phyloP scores from a whole-genome alignment of 2,329 filamentous ascomycete species.

The Colletotrichum karsti region DNA sequence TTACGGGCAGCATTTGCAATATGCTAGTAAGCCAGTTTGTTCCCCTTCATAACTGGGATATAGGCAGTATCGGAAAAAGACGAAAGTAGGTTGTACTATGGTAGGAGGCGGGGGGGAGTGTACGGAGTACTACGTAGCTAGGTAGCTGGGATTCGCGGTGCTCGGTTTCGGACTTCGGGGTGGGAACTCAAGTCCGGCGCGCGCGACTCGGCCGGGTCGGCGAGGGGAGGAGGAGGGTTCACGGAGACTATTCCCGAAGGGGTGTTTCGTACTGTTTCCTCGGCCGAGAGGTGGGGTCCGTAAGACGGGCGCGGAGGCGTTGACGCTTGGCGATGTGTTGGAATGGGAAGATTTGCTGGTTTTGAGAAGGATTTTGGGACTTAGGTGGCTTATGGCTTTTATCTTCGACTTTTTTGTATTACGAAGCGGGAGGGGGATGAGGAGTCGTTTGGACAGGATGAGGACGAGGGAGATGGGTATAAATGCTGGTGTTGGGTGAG shows the following conservation, averaged over 20 bases:
- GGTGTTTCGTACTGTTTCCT: background rate
- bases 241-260: background rate
- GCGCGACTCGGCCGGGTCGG: background rate
- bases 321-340: background rate
- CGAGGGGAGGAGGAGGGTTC: background rate
- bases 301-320: background rate
- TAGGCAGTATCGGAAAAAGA: too few relatives aligned
- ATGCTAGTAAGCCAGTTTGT: too few relatives aligned
- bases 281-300: conserved; percentile 21
- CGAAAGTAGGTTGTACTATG: too few relatives aligned
- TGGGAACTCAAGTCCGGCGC: background rate
- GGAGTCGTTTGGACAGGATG: background rate
- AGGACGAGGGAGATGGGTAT: background rate
- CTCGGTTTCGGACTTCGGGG: background rate
- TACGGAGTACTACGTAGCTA: too few relatives aligned
- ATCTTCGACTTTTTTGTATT: background rate
- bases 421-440: background rate
- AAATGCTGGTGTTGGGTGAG: background rate
- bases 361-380: too few relatives aligned
- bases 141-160: too few relatives aligned
- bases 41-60: too few relatives aligned
- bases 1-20: too few relatives aligned
- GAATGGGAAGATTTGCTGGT: too few relatives aligned
- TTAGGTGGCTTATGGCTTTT: too few relatives aligned
- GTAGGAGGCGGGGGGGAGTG: too few relatives aligned